These are phyloP conservation scores for Rhodotorula sp. DNA, from an alignment of 1,284 basidiomycete species.

Conservation along the genomic window DNA sequence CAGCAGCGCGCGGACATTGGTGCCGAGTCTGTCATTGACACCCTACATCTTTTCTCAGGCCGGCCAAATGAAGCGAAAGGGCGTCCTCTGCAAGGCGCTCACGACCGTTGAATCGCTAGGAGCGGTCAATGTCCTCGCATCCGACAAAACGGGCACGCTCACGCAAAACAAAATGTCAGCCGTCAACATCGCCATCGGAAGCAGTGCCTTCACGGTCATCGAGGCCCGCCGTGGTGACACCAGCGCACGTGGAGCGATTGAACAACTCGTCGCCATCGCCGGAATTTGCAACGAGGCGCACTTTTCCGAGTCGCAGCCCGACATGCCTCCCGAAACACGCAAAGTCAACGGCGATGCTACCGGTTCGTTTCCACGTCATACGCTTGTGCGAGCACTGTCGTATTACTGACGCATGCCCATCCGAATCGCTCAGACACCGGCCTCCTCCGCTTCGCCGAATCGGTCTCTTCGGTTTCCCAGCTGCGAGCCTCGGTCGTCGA, in stretches of 20 bases:
- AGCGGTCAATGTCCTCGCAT: slow-evolving; percentile 59
- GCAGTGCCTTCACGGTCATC: background rate
- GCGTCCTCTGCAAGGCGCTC: slow-evolving; percentile 63
- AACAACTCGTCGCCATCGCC: slow-evolving; percentile 47
- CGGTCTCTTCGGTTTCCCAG: background rate
- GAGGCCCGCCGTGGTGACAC: slow-evolving; percentile 37
- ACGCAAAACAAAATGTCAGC: slow-evolving; percentile 53
- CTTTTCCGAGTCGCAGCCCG: slow-evolving; percentile 54
- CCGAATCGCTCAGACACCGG: slow-evolving; percentile 5
- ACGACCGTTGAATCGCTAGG: slow-evolving; percentile 64
- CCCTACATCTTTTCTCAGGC: too few species aligned
- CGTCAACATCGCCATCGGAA: slow-evolving; percentile 46
- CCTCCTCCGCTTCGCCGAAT: slow-evolving; percentile 22
- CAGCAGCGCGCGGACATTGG: background rate
- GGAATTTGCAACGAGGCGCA: slow-evolving; percentile 64
- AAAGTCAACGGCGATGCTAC: slow-evolving; percentile 59
- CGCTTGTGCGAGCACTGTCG: background rate
- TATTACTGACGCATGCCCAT: background rate
- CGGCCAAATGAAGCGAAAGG: slow-evolving; percentile 56
- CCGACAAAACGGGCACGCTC: slow-evolving; percentile 61
- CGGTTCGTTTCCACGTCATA: background rate
- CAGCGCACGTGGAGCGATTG: slow-evolving; percentile 35
- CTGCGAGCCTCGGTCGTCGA: slow-evolving; percentile 1
- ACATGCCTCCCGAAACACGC: slow-evolving; percentile 54
- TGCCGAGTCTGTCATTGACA: background rate